phyloP scores from a whole-genome alignment of 106 monocot genomes.

The Dioscorea zingiberensis region DNA sequence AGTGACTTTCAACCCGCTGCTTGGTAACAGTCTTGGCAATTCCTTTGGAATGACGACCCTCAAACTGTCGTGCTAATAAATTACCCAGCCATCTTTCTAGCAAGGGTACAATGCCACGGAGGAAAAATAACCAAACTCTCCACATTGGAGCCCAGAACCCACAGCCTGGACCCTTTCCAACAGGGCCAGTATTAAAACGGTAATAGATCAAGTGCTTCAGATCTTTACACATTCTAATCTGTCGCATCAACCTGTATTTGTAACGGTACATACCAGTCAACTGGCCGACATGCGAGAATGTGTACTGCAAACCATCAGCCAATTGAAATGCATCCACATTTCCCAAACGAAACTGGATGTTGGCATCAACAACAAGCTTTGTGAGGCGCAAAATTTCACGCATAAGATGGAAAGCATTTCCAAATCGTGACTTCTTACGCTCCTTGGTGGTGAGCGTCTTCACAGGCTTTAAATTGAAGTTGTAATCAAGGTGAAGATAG shows the following conservation, averaged over 20 bases:
- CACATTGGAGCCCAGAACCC: conserved; percentile 99
- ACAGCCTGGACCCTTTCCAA: conserved; percentile 98
- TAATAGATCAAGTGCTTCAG: conserved; percentile 99
- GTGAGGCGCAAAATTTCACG: conserved; percentile 97
- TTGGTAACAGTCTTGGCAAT: conserved; percentile 99
- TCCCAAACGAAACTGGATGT: conserved; percentile 97
- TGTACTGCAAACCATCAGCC: conserved; percentile 99
- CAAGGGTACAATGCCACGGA: conserved; percentile 97
- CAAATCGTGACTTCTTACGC: conserved; percentile 97
- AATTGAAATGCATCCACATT: conserved; percentile 99
- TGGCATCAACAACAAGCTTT: conserved; percentile 99
- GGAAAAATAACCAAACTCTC: conserved; percentile 99
- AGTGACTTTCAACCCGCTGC: conserved; percentile 97
- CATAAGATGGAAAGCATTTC: conserved; percentile 97
- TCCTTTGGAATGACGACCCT: conserved; percentile 98
- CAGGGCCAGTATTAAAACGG: conserved; percentile 97
- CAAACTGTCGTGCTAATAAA: conserved; percentile 94
- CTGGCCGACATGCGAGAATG: conserved; percentile 98
- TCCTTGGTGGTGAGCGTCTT: conserved; percentile 99
- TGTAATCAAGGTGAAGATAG: conserved; percentile 98
- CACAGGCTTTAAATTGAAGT: conserved; percentile 98
- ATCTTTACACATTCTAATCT: conserved; percentile 99
- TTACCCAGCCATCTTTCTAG: conserved; percentile 98
- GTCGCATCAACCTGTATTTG: conserved; percentile 95
- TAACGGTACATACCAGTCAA: conserved; percentile 99